Percentiles rank a stretch among this genome's conserved stretches.
Evolutionary conservation across 768 basidiomycete species (phyloP).

Genomic region (Candolleomyces eurysporus): DNA sequence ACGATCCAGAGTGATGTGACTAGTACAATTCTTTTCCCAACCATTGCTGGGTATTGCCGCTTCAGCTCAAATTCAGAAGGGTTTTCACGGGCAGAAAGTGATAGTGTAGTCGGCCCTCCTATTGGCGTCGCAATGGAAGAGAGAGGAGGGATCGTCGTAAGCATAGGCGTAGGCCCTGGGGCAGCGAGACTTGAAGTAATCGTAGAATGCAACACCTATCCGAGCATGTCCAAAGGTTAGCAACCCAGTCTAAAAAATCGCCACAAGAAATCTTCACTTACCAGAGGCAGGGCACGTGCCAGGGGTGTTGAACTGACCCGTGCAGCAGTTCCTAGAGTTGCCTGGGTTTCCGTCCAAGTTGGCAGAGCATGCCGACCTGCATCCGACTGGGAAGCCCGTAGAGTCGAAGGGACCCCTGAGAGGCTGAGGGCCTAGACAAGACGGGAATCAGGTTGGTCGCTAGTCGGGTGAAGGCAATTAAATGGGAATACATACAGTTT

Average conservation of each 20-base stretch:
- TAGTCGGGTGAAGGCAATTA: not conserved
- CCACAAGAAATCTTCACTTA: not conserved
- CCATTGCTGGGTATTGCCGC: too few relatives aligned
- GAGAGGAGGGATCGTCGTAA: too few relatives aligned
- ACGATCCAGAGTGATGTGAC: too few relatives aligned
- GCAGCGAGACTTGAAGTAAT: constrained; percentile 31
- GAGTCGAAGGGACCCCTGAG: constrained; percentile 54
- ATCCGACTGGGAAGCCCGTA: constrained; percentile 54
- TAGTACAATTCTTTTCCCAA: too few relatives aligned
- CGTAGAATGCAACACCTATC: constrained; percentile 26
- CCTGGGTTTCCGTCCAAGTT: constrained; percentile 42
- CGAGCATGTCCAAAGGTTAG: not conserved
- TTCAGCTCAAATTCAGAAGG: too few relatives aligned
- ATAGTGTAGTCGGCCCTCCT: constrained; percentile 45
- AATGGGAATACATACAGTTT: constrained; percentile 24
- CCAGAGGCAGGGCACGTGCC: constrained; percentile 46
- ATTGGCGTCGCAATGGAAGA: constrained; percentile 48
- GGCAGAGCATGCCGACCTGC: constrained; percentile 55
- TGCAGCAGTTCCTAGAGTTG: constrained; percentile 58
- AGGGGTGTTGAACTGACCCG: constrained; percentile 43
- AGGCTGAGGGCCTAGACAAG: constrained; percentile 40
- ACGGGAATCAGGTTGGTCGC: not conserved
- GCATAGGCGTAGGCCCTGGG: constrained; percentile 54
- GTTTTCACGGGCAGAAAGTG: constrained; percentile 44
- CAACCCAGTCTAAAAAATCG: not conserved